These are phyloP conservation scores for Aurantiochytrium sp. DNA, from an alignment of 108 stramenopile species.

Conservation along the genomic window DNA sequence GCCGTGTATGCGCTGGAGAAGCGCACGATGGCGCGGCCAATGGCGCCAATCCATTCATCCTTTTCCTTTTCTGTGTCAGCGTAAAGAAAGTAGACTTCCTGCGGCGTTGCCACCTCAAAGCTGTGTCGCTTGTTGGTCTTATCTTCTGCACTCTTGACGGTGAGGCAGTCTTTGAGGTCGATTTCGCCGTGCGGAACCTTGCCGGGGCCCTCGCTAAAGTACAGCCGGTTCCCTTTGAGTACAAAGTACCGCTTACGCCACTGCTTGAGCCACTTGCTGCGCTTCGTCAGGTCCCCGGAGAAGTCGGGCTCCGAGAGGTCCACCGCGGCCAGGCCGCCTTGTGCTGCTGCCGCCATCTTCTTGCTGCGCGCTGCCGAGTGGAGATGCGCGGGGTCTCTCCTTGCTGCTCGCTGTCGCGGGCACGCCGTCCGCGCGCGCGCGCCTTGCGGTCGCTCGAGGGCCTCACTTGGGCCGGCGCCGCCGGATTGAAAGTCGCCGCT, in stretches of 20 bases:
- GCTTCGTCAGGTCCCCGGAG: constrained; percentile 48
- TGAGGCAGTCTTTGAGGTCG: constrained; percentile 80
- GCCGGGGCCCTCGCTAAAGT: constrained; percentile 71
- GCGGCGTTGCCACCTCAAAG: constrained; percentile 92
- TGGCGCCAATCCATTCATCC: constrained; percentile 99
- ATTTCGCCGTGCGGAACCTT: constrained; percentile 73
- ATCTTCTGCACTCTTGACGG: constrained; percentile 94
- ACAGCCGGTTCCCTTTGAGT: constrained; percentile 92
- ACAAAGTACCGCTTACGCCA: constrained; percentile 96
- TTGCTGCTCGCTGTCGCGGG: too few relatives aligned
- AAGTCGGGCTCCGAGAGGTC: constrained; percentile 10
- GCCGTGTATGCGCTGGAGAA: constrained; percentile 49
- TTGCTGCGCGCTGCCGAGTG: too few relatives aligned
- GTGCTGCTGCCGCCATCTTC: not conserved
- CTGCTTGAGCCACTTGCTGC: constrained; percentile 68
- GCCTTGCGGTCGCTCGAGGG: too few relatives aligned
- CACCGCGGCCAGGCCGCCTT: not conserved
- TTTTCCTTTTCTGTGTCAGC: constrained; percentile 98
- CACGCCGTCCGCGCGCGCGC: too few relatives aligned
- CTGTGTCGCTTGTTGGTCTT: constrained; percentile 87
- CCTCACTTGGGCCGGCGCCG: too few relatives aligned
- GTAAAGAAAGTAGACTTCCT: constrained; percentile 84
- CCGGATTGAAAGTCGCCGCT: too few relatives aligned
- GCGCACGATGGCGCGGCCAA: constrained; percentile 94
- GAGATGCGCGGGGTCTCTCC: too few relatives aligned